These are phyloP conservation scores for Candida adriatica DNA, from an alignment of 805 yeast genomes.

Conservation along the genomic window DNA sequence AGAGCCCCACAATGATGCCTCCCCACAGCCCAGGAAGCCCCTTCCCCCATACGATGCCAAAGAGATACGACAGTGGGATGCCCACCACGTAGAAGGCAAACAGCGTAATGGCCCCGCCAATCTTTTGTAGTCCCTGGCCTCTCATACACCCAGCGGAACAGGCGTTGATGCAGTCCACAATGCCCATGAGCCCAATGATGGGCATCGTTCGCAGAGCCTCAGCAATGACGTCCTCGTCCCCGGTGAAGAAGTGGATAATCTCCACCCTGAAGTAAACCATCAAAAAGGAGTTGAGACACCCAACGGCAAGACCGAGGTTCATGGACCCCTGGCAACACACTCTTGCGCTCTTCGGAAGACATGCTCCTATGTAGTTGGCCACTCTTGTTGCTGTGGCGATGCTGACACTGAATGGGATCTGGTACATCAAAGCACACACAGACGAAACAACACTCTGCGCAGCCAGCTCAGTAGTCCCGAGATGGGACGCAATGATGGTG, in stretches of 20 bases:
- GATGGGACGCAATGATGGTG: constrained; percentile 60
- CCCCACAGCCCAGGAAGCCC: constrained; percentile 68
- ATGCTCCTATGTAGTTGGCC: constrained; percentile 64
- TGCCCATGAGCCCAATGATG: constrained; percentile 58
- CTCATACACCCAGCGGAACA: constrained; percentile 74
- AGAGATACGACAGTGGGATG: constrained; percentile 51
- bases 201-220: constrained; percentile 51
- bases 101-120: constrained; percentile 68
- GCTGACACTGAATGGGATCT: constrained; percentile 65
- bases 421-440: constrained; percentile 56
- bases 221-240: constrained; percentile 49
- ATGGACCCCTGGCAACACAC: constrained; percentile 39
- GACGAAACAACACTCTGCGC: constrained; percentile 71
- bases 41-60: constrained; percentile 46
- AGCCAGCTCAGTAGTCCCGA: constrained; percentile 64
- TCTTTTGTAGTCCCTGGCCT: constrained; percentile 78
- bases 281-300: constrained; percentile 42
- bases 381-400: constrained; percentile 68
- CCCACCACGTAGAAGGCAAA: constrained; percentile 67
- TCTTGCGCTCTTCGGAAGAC: constrained; percentile 38
- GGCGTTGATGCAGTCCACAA: constrained; percentile 66
- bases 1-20: constrained; percentile 61
- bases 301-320: constrained; percentile 34
- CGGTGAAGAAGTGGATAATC: constrained; percentile 55
- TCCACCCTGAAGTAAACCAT: constrained; percentile 41